Base-by-base conservation (phyloP, 2,329 filamentous ascomycete genomes). In the Pseudocercospora fuligena region DNA sequence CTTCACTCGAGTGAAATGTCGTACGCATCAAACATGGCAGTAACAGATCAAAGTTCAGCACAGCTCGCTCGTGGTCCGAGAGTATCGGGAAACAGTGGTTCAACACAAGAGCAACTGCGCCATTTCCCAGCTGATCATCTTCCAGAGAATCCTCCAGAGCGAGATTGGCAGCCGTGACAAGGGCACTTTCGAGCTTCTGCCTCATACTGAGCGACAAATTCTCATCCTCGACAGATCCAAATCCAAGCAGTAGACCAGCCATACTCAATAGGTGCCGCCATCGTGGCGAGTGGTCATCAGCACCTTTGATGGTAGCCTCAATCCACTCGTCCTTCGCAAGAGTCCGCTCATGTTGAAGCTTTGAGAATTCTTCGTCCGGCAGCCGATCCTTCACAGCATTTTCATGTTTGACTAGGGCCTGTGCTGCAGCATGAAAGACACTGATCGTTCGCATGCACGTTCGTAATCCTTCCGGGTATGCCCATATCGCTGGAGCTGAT, bases 181-280 rank as follows among this genome's bases (percentile, higher is more conserved):
- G 85, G 1, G 91, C 92, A 19, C 85, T 83, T 75, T 94, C 91
- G 0, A 97, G 82, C 49, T 87, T 92, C 36, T 82, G 85, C 54
- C 89, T 85, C 77, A 94, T 83, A 60, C 84, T 79, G 33, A 83
- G 80, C 5, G 89, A 87, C n/a, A 93, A 78, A n/a, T 87, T 86
- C 66, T 86, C 85, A 54, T 88, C 81, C 47, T 89, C 86, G 67
- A 87, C 84, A 16, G 85, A 83, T 70, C 91, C 90, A 75, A 94
- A 90, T 8, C 92, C 93, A 75, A 94, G 86, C 65, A 97, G 80
- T 23, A 97, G 82, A 2, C 93, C 94, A 0, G 89, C 89, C 8
- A 97, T 85, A 5, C 94, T 86, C n/a, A 97, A 82, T 31, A 93
- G 80, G 78, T 97, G 93, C 78, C 93, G 90, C 93, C 93, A 97